Evolutionary conservation across 768 basidiomycete species (phyloP), one percentile per base, ranked within the genome.

Genomic region (Lanmaoa pseudosensibilis): DNA sequence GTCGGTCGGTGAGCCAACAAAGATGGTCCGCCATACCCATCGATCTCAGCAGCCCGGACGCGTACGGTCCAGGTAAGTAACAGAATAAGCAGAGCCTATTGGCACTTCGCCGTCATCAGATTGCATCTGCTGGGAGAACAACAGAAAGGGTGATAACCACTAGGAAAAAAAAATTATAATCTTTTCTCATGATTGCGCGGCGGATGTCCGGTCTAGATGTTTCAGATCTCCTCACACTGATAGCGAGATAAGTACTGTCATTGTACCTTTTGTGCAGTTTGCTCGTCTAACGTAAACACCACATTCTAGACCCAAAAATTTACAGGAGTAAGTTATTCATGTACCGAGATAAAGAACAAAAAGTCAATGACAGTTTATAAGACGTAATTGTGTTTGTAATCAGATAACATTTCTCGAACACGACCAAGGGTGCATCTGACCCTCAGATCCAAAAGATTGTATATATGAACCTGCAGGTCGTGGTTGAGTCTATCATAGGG

Each of bases 201-300:
- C 53, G 27, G 47, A 18, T 27, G 27, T 51, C 43, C 19, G 46
- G 32, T 36, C 16, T 23, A 47, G 23, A 37, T 15, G 50, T 59
- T 59, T 59, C 57, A 59, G 47, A 51, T 58, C 57, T 50, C 5
- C 11, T 27, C n/a, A 15, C 21, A 51, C 23, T 53, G 49, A 37
- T 52, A 52, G 34, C 49, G 48, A 50, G 25, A 32, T 32, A 27
- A 5, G 6, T 27, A 11, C 18, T 8, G 45, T 45, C 25, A 12
- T 36, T 36, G 36, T 30, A 30, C 33, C 32, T 5, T 33, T 37
- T 16, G 8, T 37, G 25, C 36, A n/a, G 18, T 15, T 4, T 34
- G 2, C 19, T 34, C 21, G 27, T 33, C 19, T 33, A 33, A 21
- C 21, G 13, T 19, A 23, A 27, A 5, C 18, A 9, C 36, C 23